Conservation (phyloP, 148 eudicot species). For the Cornus controversa region DNA sequence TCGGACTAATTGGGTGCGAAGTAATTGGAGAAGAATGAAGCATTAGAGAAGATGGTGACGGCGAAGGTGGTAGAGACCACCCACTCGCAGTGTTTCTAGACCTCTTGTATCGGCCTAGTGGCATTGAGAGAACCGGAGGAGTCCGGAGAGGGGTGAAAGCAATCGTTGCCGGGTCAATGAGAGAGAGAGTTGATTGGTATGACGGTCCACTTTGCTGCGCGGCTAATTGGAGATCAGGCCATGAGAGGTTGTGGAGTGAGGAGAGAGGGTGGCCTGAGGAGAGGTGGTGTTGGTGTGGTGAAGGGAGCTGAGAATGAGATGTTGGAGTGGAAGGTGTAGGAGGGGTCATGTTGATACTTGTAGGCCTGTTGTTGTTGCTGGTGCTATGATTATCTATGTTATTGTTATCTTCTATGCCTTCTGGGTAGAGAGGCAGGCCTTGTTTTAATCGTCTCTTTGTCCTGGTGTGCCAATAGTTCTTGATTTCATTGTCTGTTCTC, state of each 20-base stretch:
- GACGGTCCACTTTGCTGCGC: background rate
- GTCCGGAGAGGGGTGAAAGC: background rate
- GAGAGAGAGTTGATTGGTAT: background rate
- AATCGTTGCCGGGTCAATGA: background rate
- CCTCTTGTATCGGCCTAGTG: background rate
- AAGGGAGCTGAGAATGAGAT: background rate
- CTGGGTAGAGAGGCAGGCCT: constrained; percentile 16
- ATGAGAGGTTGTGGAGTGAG: background rate
- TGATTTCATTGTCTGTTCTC: constrained; percentile 27
- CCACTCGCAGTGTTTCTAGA: background rate
- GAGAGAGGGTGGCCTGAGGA: background rate
- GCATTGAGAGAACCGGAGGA: constrained; percentile 16
- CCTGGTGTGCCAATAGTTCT: constrained; percentile 29
- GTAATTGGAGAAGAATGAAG: background rate
- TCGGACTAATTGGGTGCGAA: constrained; percentile 2
- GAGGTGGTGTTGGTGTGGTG: background rate
- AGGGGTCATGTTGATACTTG: background rate
- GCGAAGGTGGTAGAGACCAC: constrained; percentile 2
- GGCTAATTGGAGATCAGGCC: background rate
- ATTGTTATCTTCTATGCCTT: background rate
- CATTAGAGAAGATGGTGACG: background rate
- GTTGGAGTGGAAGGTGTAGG: background rate
- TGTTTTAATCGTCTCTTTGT: constrained; percentile 16
- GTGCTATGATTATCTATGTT: background rate
- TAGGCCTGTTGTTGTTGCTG: background rate